Base-by-base conservation (phyloP, 192 early-diverging fungal genomes). In the Backusella westeae region DNA sequence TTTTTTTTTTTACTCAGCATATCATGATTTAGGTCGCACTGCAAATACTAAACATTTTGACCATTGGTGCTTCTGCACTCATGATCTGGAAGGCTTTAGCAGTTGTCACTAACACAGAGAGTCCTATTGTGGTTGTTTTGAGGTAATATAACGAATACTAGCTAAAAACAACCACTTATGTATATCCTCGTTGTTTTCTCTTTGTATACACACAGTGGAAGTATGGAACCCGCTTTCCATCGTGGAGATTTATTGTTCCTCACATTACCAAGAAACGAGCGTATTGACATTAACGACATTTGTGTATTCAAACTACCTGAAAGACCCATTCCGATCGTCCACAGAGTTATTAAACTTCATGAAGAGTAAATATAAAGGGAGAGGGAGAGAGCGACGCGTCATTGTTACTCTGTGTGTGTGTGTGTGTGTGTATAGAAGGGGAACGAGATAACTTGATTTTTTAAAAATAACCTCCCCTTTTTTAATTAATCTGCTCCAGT, bases 171-270 rank as follows among this genome's bases (percentile, higher is more conserved):
- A 1, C 14, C 15, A 46, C 26, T 34, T 6, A 34, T 44, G 3
- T 14, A 39, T 39, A 39, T 0, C 15, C 36, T 56, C 23, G 12
- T 59, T 52, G 19, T 52, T 21, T 17, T 53, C 8, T 6, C 10
- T 63, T 8, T 21, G 46, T 32, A 67, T 32, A 29, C 70, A 39
- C 10, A 32, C 70, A 94, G 94, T 84, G 98, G 93, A 71, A 94
- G 93, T 83, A 99, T 99, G 98, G 95, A 97, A 79, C 97, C 98
- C 34, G 98, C 97, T 32, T 97, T 98, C 82, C 85, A 92, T 74
- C 86, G 95, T 77, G 98, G 98, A 29, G 97, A 99, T 80, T 89
- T 99, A 52, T 85, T 99, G 42, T 95, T 98, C 69, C 85, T 99
- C 41, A 85, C 89, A 75, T 90, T 94, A 76, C 89, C 89, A 21